A percentile compares a stretch with the other conserved stretches of the same genome.
These are phyloP conservation scores for Aspergillus candidus DNA, from an alignment of 2,329 filamentous ascomycete genomes.

Conservation along the genomic window DNA sequence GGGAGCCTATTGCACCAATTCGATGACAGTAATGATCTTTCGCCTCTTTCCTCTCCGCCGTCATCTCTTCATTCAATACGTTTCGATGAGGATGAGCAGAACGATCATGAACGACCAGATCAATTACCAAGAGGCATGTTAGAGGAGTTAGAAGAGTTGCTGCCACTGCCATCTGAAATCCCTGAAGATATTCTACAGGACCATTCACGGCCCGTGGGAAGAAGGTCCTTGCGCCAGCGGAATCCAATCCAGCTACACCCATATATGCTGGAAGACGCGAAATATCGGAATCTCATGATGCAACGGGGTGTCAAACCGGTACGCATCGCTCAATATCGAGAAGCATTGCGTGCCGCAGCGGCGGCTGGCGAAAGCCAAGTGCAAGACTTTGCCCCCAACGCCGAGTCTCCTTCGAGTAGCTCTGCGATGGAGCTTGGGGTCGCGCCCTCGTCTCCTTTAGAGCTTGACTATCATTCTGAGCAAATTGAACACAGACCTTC, in stretches of 20 bases:
- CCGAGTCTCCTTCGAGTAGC: conserved; percentile 28
- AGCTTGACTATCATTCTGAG: conserved; percentile 3
- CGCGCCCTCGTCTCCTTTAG: conserved; percentile 22
- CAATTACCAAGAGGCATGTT: conserved; percentile 2
- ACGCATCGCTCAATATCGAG: conserved; percentile 22
- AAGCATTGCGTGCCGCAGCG: conserved; percentile 6
- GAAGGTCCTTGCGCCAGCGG: conserved; percentile 36
- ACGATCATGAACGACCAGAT: neutral
- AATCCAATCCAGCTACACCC: conserved; percentile 46
- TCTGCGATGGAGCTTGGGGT: conserved; percentile 26
- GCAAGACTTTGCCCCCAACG: conserved; percentile 28
- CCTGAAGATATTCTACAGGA: conserved; percentile 23
- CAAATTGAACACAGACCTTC: neutral
- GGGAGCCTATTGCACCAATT: conserved; percentile 2
- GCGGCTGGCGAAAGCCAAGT: conserved; percentile 26
- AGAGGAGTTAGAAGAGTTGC: conserved; percentile 6
- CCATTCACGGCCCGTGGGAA: conserved; percentile 19
- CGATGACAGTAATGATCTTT: conserved; percentile 19
- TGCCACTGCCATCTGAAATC: conserved; percentile 20
- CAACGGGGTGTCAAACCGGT: conserved; percentile 40
- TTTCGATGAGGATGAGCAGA: conserved; percentile 6
- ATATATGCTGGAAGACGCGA: conserved; percentile 42
- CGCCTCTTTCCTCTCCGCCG: conserved; percentile 33
- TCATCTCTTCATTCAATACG: conserved; percentile 23
- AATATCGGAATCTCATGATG: conserved; percentile 38